These are phyloP conservation scores for Trichoderma koningiopsis DNA, from an alignment of 2,329 filamentous ascomycete genomes.

Conservation along the genomic window DNA sequence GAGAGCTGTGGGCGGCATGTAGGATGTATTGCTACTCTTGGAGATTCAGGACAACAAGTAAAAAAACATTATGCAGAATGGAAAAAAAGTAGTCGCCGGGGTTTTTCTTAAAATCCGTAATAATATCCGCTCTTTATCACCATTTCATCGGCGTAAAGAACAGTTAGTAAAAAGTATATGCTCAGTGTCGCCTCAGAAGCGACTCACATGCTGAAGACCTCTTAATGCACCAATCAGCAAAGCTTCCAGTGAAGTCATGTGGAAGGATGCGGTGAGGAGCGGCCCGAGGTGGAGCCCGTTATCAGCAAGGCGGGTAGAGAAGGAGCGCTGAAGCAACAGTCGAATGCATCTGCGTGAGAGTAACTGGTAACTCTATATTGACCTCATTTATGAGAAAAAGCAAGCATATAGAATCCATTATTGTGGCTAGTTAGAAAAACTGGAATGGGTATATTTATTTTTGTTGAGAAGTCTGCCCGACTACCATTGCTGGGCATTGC, in stretches of 20 bases:
- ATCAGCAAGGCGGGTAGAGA: not conserved
- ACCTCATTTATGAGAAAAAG: too few relatives aligned
- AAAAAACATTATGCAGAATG: not conserved
- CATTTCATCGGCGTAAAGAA: not conserved
- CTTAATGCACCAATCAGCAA: not conserved
- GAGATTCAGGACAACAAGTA: not conserved
- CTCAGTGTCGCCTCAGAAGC: not conserved
- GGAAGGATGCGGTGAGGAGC: not conserved
- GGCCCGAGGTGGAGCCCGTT: slow-evolving; percentile 2
- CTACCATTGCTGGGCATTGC: too few relatives aligned
- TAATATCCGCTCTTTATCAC: not conserved
- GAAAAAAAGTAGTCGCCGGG: not conserved
- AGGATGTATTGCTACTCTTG: too few relatives aligned
- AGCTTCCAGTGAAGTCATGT: not conserved
- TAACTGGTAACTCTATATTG: too few relatives aligned
- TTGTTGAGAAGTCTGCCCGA: not conserved
- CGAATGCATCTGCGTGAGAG: not conserved
- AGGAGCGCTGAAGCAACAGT: not conserved
- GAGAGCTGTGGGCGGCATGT: too few relatives aligned
- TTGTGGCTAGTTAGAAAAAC: not conserved
- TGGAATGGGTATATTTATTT: too few relatives aligned
- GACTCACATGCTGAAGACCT: too few relatives aligned
- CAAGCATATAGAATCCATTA: too few relatives aligned
- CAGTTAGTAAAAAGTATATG: too few relatives aligned
- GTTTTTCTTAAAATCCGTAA: not conserved